Base-by-base conservation (phyloP, 768 basidiomycete species). In the Hebeloma cylindrosporum region DNA sequence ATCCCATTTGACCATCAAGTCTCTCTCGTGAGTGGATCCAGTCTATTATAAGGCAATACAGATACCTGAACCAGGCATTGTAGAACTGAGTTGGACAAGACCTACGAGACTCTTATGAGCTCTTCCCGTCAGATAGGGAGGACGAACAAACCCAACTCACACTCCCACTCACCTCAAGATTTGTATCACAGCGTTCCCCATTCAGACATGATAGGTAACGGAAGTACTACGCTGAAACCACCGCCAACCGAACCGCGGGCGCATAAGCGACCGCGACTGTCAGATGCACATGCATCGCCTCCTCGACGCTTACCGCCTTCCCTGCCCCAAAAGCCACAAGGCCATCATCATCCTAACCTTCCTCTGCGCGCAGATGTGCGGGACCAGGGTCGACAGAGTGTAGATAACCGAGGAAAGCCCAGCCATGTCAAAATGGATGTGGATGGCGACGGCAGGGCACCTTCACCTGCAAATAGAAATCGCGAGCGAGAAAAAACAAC, bases 181-280 rank as follows among this genome's bases (percentile, higher is more conserved):
- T 56, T 67, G 16, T 74, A 79, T 54, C 68, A 74, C 47, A 54
- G 63, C 8, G 34, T 53, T 37, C 50, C 64, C 13, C 50, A 55
- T n/a, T 49, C 62, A 6, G 54, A 52, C 17, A 54, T 51, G 14
- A 31, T 54, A 20, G 60, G 63, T 16, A 65, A 64, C 42, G 60
- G 63, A 8, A 53, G 66, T 43, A 48, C 50, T 47, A 28, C 67
- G 39, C 67, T 67, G 10, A 87, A 82, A 60, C 72, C 68, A 3
- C 83, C 79, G 5, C 89, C 89, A 0, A 92, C 88, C 0, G 89
- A 82, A 8, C 89, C 89, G 2, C 79, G 89, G 43, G 84, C 85
- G 18, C 73, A 86, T 64, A 92, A 92, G 72, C 87, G 85, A 57
- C 82, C 80, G 11, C 82, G 89, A 8, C 66, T 89, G 4, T 82